Evolutionary conservation across 257 asterid species (phyloP).

Genomic region (Linaria vulgaris): DNA sequence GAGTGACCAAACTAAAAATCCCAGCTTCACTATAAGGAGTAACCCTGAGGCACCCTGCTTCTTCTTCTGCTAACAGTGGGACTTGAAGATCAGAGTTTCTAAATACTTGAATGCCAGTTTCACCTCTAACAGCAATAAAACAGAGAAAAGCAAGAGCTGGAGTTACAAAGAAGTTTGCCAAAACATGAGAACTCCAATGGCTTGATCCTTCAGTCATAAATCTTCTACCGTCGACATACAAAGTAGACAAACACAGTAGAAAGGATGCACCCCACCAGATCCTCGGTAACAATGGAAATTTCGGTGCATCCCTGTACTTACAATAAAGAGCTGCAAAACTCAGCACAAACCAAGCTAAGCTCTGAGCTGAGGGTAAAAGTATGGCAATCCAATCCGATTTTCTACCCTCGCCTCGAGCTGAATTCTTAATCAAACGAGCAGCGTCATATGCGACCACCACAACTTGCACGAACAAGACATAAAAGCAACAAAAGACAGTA

Average conservation of each 20-base stretch:
- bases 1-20: slow-evolving; percentile 72
- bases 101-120: slow-evolving; percentile 54
- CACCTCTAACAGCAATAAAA: slow-evolving; percentile 69
- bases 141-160: slow-evolving; percentile 77
- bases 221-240: slow-evolving; percentile 65
- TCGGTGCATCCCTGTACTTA: slow-evolving; percentile 48
- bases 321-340: slow-evolving; percentile 65
- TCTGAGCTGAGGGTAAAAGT: slow-evolving; percentile 58
- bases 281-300: slow-evolving; percentile 58
- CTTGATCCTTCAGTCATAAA: slow-evolving; percentile 52
- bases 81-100: slow-evolving; percentile 67
- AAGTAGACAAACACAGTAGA: slow-evolving; percentile 45
- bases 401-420: slow-evolving; percentile 34
- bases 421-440: slow-evolving; percentile 41
- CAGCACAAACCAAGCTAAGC: slow-evolving; percentile 71
- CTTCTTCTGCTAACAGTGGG: slow-evolving; percentile 66
- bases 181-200: slow-evolving; percentile 62
- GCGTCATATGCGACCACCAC: slow-evolving; percentile 64
- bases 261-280: slow-evolving; percentile 86
- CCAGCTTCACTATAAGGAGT: slow-evolving; percentile 92
- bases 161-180: slow-evolving; percentile 55
- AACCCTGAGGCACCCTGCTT: slow-evolving; percentile 84
- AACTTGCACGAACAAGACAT: slow-evolving; percentile 59
- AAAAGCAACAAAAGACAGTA: slow-evolving; percentile 61
- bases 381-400: slow-evolving; percentile 46